A percentile compares a stretch with the other conserved stretches of the same genome.
Conservation (phyloP, 73 alveolate species). For the Paramecium octaurelia region DNA sequence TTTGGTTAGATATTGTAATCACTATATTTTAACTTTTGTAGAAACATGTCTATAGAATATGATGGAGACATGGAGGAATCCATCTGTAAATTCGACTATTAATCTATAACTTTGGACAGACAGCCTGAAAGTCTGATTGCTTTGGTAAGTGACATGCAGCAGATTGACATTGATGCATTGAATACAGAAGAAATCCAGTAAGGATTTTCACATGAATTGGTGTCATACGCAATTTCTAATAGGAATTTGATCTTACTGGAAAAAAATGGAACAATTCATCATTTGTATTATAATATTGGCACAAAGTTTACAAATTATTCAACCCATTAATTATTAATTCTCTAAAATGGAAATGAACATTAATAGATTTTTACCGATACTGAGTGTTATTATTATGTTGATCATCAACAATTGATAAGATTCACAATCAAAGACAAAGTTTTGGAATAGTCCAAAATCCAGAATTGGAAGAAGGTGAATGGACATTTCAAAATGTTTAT, state of each 20-base stretch:
- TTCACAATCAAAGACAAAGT: not conserved
- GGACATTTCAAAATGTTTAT: not conserved
- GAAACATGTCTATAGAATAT: not conserved
- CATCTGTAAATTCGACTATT: not conserved
- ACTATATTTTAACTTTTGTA: not conserved
- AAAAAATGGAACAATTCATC: not conserved
- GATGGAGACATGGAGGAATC: not conserved
- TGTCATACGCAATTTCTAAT: not conserved
- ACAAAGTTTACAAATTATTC: not conserved
- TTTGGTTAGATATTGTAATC: not conserved
- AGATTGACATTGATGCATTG: not conserved
- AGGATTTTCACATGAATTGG: not conserved
- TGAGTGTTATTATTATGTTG: not conserved
- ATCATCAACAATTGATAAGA: not conserved
- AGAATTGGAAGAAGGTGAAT: not conserved
- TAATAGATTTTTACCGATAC: not conserved
- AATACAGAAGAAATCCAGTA: not conserved
- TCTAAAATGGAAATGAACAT: not conserved
- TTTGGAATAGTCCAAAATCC: not conserved
- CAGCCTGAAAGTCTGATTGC: not conserved
- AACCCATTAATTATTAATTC: not conserved
- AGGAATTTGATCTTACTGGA: not conserved
- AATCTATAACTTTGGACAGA: not conserved
- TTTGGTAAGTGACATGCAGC: not conserved
- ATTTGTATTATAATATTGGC: not conserved